Conservation (phyloP, 768 basidiomycete species). For the Mycena crocata region DNA sequence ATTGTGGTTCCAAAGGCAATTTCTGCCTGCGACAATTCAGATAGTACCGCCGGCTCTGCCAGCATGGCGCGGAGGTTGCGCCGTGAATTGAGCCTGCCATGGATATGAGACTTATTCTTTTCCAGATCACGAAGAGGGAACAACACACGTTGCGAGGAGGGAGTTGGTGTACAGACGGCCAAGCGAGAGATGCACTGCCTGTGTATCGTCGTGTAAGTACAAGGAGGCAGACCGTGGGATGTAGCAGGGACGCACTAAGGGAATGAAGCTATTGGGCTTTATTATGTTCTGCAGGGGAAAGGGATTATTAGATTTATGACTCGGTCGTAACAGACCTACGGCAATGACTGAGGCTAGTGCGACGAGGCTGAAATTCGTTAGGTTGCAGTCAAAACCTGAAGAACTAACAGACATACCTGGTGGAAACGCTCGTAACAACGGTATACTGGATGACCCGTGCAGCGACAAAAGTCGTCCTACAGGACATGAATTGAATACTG, state of each 20-base stretch:
- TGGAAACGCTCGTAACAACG: slow-evolving; percentile 24
- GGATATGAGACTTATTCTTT: not conserved
- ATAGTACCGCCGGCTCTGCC: not conserved
- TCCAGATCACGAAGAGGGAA: not conserved
- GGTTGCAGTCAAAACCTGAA: not conserved
- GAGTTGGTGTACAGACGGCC: slow-evolving; percentile 37
- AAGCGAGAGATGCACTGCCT: slow-evolving; percentile 34
- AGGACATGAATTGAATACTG: not conserved
- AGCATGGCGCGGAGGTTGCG: slow-evolving; percentile 7
- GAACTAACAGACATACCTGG: slow-evolving; percentile 20
- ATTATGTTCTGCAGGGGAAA: slow-evolving; percentile 13
- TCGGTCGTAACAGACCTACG: slow-evolving; percentile 4
- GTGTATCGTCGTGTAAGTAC: not conserved
- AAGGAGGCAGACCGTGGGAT: not conserved
- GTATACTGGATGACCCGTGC: slow-evolving; percentile 27
- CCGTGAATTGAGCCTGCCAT: slow-evolving; percentile 19
- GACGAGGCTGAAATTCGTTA: slow-evolving; percentile 20
- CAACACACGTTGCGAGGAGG: slow-evolving; percentile 32
- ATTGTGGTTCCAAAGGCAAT: no score
- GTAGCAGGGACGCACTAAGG: slow-evolving; percentile 22
- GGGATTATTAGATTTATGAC: not conserved
- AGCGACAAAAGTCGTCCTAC: slow-evolving; percentile 17
- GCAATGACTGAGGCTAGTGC: slow-evolving; percentile 22
- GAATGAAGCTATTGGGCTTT: slow-evolving; percentile 12
- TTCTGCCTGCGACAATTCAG: no score